Conservation (phyloP, 73 alveolate species). For the Paramecium tetraurelia region DNA sequence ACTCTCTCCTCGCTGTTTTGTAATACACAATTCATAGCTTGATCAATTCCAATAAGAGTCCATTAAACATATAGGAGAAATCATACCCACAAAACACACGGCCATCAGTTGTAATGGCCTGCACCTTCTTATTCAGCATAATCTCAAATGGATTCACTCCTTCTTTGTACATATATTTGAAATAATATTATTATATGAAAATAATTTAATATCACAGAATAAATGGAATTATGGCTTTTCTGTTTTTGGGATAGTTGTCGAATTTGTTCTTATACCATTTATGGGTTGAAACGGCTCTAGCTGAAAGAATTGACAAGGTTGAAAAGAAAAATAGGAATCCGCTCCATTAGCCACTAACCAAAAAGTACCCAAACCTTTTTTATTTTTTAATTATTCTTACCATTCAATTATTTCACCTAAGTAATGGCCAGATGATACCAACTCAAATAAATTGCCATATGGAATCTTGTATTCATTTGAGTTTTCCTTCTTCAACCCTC, state of each 20-base stretch:
- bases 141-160: neutral
- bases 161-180: neutral
- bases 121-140: neutral
- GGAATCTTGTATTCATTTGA: slow-evolving; percentile 11
- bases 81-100: neutral
- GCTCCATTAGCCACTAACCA: neutral
- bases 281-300: slow-evolving; percentile 9
- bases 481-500: neutral
- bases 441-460: neutral
- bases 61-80: neutral
- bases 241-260: neutral
- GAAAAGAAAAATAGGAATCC: neutral
- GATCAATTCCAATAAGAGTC: neutral
- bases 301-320: slow-evolving; percentile 11
- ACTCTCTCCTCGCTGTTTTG: neutral
- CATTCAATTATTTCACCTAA: slow-evolving; percentile 42
- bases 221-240: neutral
- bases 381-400: neutral
- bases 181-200: neutral
- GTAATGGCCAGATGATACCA: slow-evolving; percentile 16
- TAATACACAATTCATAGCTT: neutral
- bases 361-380: neutral
- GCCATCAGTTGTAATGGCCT: neutral
- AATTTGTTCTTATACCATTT: slow-evolving; percentile 21
- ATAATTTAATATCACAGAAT: neutral